Conservation (phyloP, 75 land plant genomes). For the Picea sitchensis region DNA sequence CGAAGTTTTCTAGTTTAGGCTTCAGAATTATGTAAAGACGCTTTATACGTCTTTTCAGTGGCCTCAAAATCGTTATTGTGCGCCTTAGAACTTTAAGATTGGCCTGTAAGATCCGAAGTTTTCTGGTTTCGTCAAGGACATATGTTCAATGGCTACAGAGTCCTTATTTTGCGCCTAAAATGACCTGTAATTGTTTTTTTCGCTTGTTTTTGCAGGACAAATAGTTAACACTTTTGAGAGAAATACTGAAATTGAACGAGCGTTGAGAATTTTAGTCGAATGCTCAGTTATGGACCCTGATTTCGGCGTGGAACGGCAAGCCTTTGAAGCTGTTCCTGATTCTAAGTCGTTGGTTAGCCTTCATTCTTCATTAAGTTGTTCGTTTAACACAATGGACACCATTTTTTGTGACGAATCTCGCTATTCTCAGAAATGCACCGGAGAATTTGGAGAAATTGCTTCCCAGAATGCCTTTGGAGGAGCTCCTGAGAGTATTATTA, state of each 20-base stretch:
- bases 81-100: too few species aligned
- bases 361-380: constrained; percentile 2
- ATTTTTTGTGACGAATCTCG: constrained; percentile 6
- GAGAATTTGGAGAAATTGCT: neutral
- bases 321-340: neutral
- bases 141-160: too few species aligned
- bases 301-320: constrained; percentile 2
- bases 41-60: too few species aligned
- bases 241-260: neutral
- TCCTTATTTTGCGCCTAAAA: too few species aligned
- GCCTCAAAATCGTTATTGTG: too few species aligned
- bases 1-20: too few species aligned
- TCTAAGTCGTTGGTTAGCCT: constrained; percentile 9
- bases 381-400: constrained; percentile 7
- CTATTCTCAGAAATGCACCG: neutral
- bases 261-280: neutral
- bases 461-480: constrained; percentile 5
- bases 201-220: neutral
- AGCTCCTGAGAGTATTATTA: neutral
- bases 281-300: constrained; percentile 6
- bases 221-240: neutral
- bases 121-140: too few species aligned
- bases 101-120: too few species aligned
- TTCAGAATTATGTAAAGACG: too few species aligned
- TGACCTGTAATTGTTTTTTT: too few species aligned